Percentiles rank a stretch among this genome's conserved stretches.
Evolutionary conservation across 768 basidiomycete species (phyloP).

Genomic region (Calocybe cyanea): DNA sequence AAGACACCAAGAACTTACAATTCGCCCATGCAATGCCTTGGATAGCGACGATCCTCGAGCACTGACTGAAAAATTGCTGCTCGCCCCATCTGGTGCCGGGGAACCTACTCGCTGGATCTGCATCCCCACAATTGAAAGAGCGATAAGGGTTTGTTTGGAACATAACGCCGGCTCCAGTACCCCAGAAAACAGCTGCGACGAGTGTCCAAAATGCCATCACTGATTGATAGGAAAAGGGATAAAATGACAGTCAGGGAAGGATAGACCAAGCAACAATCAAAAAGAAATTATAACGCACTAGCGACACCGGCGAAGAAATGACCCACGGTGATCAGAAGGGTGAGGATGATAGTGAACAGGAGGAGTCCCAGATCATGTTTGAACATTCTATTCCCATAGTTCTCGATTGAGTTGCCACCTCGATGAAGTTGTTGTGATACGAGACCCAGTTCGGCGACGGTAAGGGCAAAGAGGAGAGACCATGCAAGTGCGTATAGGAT

Average conservation of each 20-base stretch:
- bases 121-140: conserved; percentile 4
- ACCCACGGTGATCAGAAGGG: conserved; percentile 11
- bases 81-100: conserved; percentile 8
- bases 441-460: conserved; percentile 3
- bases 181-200: conserved; percentile 13
- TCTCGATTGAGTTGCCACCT: conserved; percentile 5
- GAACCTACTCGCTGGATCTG: conserved; percentile 4
- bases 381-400: conserved; percentile 14
- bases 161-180: conserved; percentile 8
- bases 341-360: conserved; percentile 8
- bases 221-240: not conserved
- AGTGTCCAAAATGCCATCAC: conserved; percentile 11
- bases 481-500: conserved; percentile 1
- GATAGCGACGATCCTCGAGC: conserved; percentile 12
- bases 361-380: conserved; percentile 13
- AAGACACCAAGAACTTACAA: conserved; percentile 3
- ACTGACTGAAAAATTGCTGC: conserved; percentile 13
- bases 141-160: conserved; percentile 12
- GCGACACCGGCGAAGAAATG: conserved; percentile 7
- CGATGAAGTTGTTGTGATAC: conserved; percentile 11
- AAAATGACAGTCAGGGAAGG: not conserved
- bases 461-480: conserved; percentile 1
- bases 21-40: conserved; percentile 13
- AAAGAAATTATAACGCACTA: conserved; percentile 5
- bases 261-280: not conserved